Evolutionary conservation across 345 rosid species (phyloP).

Genomic region (Lepidium aucheri): DNA sequence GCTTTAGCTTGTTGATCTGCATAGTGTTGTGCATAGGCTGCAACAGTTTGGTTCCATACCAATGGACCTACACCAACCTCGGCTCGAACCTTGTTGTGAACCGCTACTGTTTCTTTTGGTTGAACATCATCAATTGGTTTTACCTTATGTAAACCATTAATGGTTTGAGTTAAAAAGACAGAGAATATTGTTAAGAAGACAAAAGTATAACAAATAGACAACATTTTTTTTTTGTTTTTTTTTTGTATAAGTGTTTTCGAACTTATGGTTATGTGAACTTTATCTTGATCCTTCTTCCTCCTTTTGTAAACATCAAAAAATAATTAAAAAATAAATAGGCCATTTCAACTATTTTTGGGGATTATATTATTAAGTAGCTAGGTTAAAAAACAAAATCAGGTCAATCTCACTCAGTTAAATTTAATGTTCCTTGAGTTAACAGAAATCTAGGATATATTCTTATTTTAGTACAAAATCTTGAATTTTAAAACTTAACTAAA

Average conservation of each 20-base stretch:
- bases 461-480: not conserved
- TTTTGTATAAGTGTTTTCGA: not conserved
- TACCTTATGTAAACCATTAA: conserved; percentile 1
- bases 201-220: not conserved
- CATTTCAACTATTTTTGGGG: not conserved
- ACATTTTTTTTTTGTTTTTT: not conserved
- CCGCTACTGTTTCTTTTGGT: conserved; percentile 23
- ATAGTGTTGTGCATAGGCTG: conserved; percentile 34
- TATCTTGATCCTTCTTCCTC: not conserved
- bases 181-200: not conserved
- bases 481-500: not conserved
- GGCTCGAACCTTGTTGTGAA: conserved; percentile 41
- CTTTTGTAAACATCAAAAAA: conserved; percentile 6
- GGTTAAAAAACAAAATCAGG: not conserved
- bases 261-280: not conserved
- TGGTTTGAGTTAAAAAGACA: not conserved
- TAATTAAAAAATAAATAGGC: not conserved
- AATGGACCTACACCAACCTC: conserved; percentile 39
- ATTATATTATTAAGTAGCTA: not conserved
- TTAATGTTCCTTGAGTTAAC: not conserved
- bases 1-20: conserved; percentile 17
- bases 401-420: not conserved
- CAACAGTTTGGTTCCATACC: conserved; percentile 38
- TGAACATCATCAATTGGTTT: conserved; percentile 28
- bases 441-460: not conserved